phyloP scores from a whole-genome alignment of 169 alveolate species.

The Plasmodium relictum region DNA sequence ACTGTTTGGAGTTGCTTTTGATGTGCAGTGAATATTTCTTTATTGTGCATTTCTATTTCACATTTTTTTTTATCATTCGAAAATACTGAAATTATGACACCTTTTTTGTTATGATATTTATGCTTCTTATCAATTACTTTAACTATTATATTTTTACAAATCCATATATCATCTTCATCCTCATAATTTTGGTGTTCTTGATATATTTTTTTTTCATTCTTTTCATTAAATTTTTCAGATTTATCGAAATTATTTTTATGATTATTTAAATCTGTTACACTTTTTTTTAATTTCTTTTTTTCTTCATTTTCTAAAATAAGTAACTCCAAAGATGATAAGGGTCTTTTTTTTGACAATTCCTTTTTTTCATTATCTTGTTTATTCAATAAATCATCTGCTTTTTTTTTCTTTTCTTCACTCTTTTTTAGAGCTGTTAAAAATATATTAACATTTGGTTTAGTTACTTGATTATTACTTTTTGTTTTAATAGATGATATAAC shows the following conservation, averaged over 20 bases:
- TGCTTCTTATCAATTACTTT: conserved; percentile 65
- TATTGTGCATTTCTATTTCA: conserved; percentile 52
- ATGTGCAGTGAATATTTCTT: conserved; percentile 17
- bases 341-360: conserved; percentile 33
- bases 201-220: background rate
- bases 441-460: conserved; percentile 29
- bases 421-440: conserved; percentile 15
- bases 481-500: conserved; percentile 52
- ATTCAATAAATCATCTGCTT: background rate
- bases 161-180: conserved; percentile 20
- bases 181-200: background rate
- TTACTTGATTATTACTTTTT: background rate
- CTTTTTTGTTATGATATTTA: conserved; percentile 43
- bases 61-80: conserved; percentile 35
- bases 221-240: background rate
- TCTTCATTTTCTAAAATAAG: conserved; percentile 68
- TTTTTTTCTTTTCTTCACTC: conserved; percentile 1
- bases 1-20: conserved; percentile 69
- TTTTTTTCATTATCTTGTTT: background rate
- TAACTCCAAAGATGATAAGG: conserved; percentile 45
- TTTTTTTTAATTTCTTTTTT: conserved; percentile 31
- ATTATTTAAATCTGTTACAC: background rate
- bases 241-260: background rate
- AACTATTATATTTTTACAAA: conserved; percentile 55
- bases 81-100: conserved; percentile 32